Conservation (phyloP, 73 alveolate genomes). For the Symbiodinium natans region DNA sequence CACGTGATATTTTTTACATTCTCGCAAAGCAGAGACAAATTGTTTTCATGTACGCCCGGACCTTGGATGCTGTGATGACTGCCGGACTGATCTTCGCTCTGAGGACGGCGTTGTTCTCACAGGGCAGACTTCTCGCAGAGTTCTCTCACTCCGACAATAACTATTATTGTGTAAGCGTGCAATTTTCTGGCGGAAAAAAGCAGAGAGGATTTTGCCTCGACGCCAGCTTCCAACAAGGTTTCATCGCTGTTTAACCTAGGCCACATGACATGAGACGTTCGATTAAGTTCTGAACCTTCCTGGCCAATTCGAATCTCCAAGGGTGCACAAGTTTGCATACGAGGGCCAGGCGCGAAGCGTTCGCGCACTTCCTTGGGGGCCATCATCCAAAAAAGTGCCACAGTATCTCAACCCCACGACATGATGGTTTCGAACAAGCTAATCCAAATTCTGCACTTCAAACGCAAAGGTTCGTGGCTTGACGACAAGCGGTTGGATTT, state of each 20-base stretch:
- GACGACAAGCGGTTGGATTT: too few species aligned
- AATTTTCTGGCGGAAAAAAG: neutral
- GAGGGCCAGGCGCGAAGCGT: neutral
- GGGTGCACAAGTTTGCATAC: too few species aligned
- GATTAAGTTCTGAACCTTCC: neutral
- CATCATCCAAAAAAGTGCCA: too few species aligned
- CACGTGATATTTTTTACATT: too few species aligned
- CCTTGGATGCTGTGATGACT: conserved; percentile 86
- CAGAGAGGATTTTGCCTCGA: conserved; percentile 19
- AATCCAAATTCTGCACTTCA: too few species aligned
- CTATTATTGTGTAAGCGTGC: too few species aligned
- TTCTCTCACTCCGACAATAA: too few species aligned
- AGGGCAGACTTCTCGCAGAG: neutral
- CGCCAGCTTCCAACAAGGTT: conserved; percentile 71
- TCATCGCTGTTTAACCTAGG: conserved; percentile 52
- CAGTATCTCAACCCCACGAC: too few species aligned
- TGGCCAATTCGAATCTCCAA: neutral
- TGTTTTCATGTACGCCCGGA: too few species aligned
- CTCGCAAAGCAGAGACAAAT: too few species aligned
- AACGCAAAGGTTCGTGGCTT: too few species aligned
- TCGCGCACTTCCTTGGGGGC: neutral
- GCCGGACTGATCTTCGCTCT: conserved; percentile 91
- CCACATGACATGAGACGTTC: neutral
- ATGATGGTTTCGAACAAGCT: too few species aligned
- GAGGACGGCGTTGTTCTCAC: conserved; percentile 82